Percentiles rank a stretch among this genome's conserved stretches.
Conservation (phyloP, 257 asterid species). For the Fraxinus anomala region DNA sequence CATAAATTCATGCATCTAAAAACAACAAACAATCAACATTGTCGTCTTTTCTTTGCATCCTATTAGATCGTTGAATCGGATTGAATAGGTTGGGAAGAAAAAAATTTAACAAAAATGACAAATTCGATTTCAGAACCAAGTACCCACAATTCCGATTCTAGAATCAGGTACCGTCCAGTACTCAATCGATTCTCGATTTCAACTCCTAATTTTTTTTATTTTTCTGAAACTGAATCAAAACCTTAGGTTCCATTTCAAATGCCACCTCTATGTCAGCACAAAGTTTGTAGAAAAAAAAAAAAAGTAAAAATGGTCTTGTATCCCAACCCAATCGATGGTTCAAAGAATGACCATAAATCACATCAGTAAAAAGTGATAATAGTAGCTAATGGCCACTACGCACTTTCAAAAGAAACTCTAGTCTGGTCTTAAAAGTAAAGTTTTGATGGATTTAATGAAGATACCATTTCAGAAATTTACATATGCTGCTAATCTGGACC, state of each 20-base stretch:
- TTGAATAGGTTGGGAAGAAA: too few species aligned
- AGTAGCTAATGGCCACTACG: slow-evolving; percentile 26
- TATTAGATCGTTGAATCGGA: neutral
- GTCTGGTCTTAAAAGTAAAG: slow-evolving; percentile 32
- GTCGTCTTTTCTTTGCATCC: too few species aligned
- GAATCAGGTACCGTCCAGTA: neutral
- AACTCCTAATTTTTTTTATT: neutral
- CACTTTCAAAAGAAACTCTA: slow-evolving; percentile 30
- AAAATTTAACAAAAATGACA: too few species aligned
- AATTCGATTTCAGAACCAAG: too few species aligned
- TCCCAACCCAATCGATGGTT: slow-evolving; percentile 49
- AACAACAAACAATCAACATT: too few species aligned
- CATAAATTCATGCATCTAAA: neutral
- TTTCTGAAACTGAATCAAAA: too few species aligned
- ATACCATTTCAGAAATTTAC: slow-evolving; percentile 27
- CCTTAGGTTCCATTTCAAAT: neutral
- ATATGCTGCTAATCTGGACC: slow-evolving; percentile 37
- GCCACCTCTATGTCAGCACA: slow-evolving; percentile 3
- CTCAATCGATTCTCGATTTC: neutral
- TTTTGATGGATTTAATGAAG: slow-evolving; percentile 41
- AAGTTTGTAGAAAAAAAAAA: slow-evolving; percentile 18
- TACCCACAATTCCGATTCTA: too few species aligned
- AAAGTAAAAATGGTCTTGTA: slow-evolving; percentile 11
- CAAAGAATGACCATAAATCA: slow-evolving; percentile 54
- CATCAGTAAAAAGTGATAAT: slow-evolving; percentile 65